Base-by-base conservation (phyloP, 345 rosid genomes). In the Dovyalis caffra region DNA sequence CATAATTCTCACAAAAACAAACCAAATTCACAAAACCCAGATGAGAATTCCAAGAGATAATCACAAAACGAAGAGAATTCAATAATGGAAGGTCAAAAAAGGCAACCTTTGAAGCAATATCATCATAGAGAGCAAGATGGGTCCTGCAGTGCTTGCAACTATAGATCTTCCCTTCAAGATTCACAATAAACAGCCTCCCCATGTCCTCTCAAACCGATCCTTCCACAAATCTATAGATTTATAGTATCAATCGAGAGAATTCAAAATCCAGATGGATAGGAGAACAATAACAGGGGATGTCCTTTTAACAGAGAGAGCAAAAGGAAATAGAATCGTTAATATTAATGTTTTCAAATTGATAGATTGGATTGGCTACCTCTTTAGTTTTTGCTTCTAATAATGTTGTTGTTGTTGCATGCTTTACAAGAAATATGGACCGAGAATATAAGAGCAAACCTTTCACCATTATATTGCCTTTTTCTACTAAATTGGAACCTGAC, bases 121-220 rank as follows among this genome's bases (percentile, higher is more conserved):
- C 91, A 35, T 91, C 91, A 35, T 11, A 80, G 12, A 90, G 80
- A 78, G 98, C 98, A 75, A 95, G 97, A 78, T 88, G 97, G 79
- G 97, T 91, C 83, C 81, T 86, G 83, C 99, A 95, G 90, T 95
- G 92, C 81, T 90, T 90, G 86, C 99, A 95, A 78, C 88, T 89
- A 74, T 95, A 95, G 88, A 88, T 83, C 90, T 81, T 91, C 77
- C 99, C 97, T 85, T 95, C 97, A 8, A 95, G 97, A 81, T 71
- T 80, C 85, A 90, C 97, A 79, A 87, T 83, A 83, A 91, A 95
- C 77, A 95, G 49, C 87, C 96, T 91, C 84, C 99, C 99, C 99
- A 95, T 95, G 70, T 84, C 58, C 76, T 77, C 79, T 29, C 72
- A 77, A 57, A 51, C 45, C 62, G 58, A 69, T 68, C 60, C 47